Conservation (phyloP, 1,139 yeast species). For the Sugiyamaella paludigena region DNA sequence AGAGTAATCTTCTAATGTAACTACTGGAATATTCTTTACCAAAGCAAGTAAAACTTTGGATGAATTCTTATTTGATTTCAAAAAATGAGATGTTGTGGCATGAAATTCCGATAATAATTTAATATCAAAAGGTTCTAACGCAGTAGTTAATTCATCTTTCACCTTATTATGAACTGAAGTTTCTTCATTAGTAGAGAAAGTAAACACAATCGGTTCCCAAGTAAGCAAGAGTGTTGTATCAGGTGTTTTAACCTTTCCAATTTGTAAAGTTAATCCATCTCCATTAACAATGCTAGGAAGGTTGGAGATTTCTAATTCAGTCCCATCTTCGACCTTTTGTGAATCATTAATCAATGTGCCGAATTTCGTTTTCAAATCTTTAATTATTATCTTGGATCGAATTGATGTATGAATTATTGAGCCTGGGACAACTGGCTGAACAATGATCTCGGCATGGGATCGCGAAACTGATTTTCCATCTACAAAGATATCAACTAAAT, state of each 20-base stretch:
- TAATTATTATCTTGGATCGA: slow-evolving; percentile 21
- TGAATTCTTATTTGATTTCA: slow-evolving; percentile 21
- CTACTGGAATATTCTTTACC: slow-evolving; percentile 30
- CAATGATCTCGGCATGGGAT: slow-evolving; percentile 26
- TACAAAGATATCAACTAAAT: slow-evolving; percentile 19
- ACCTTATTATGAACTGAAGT: slow-evolving; percentile 10
- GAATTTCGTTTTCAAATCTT: slow-evolving; percentile 30
- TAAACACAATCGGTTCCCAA: slow-evolving; percentile 21
- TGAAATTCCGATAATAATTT: slow-evolving; percentile 27
- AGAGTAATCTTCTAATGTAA: slow-evolving; percentile 22
- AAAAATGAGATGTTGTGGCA: slow-evolving; percentile 25
- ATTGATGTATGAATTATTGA: slow-evolving; percentile 21
- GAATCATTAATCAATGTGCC: slow-evolving; percentile 26
- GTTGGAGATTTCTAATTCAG: slow-evolving; percentile 4
- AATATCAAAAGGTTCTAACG: slow-evolving; percentile 28
- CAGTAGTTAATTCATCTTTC: slow-evolving; percentile 9
- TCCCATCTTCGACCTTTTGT: slow-evolving; percentile 3
- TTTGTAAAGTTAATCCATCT: slow-evolving; percentile 1
- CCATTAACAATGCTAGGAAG: not conserved
- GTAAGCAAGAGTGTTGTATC: slow-evolving; percentile 7
- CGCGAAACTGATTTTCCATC: slow-evolving; percentile 30
- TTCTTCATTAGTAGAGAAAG: slow-evolving; percentile 20
- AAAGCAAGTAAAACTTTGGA: slow-evolving; percentile 31
- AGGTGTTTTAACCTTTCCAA: slow-evolving; percentile 3
- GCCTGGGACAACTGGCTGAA: slow-evolving; percentile 17